Conservation (phyloP, 768 basidiomycete species). For the Postia placenta region DNA sequence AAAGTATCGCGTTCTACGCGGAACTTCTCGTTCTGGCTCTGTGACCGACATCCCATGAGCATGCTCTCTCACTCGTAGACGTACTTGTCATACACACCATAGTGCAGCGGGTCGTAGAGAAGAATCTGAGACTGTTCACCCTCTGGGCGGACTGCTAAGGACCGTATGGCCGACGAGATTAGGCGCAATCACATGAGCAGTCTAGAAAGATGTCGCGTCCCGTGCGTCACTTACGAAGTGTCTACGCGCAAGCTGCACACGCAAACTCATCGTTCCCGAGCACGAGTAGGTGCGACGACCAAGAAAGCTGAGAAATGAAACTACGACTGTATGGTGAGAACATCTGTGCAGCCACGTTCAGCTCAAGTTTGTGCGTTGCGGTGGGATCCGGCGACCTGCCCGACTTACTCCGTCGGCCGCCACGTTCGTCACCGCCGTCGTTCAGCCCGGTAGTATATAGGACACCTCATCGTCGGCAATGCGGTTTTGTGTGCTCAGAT, state of each 20-base stretch:
- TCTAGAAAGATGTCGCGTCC: background rate
- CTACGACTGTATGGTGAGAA: too few species aligned
- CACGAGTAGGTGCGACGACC: too few species aligned
- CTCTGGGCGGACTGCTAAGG: slow-evolving; percentile 11
- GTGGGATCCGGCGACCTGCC: slow-evolving; percentile 4
- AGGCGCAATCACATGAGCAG: slow-evolving; percentile 27
- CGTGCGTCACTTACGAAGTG: slow-evolving; percentile 14
- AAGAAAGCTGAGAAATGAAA: too few species aligned
- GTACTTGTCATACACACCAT: slow-evolving; percentile 28
- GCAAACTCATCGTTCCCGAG: background rate
- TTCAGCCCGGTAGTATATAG: too few species aligned
- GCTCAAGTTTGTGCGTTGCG: background rate
- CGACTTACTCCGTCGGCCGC: slow-evolving; percentile 9
- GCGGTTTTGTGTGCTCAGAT: too few species aligned
- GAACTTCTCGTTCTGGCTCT: slow-evolving; percentile 47
- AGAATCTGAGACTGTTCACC: slow-evolving; percentile 13
- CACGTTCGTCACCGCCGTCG: background rate
- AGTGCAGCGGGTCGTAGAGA: slow-evolving; percentile 26
- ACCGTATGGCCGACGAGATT: slow-evolving; percentile 7
- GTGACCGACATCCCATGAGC: too few species aligned
- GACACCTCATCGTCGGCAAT: too few species aligned
- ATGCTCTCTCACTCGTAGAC: too few species aligned
- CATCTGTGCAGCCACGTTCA: background rate
- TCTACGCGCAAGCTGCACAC: slow-evolving; percentile 21
- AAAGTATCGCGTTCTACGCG: slow-evolving; percentile 92